These are phyloP conservation scores for Ramaria sp. DNA, from an alignment of 768 basidiomycete genomes.

Conservation along the genomic window DNA sequence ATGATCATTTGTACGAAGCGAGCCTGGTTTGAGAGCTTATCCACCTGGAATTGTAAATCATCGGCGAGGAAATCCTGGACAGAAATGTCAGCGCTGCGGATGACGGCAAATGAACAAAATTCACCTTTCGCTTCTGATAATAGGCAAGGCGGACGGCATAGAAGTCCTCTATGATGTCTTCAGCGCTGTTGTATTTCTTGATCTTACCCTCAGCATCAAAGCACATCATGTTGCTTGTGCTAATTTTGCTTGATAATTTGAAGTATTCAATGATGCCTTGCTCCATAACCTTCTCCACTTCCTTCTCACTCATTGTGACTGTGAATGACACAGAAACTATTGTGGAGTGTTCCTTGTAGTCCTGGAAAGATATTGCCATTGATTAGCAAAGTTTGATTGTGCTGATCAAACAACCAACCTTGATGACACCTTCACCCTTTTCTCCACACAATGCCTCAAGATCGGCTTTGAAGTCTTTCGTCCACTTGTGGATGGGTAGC, in stretches of 20 bases:
- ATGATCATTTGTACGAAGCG: constrained; percentile 97
- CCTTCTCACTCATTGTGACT: constrained; percentile 67
- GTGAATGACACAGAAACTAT: constrained; percentile 86
- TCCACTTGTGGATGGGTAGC: constrained; percentile 93
- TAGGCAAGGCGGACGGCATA: constrained; percentile 79
- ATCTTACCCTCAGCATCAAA: constrained; percentile 96
- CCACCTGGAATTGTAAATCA: constrained; percentile 70
- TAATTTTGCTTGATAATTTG: constrained; percentile 77
- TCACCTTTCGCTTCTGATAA: constrained; percentile 93
- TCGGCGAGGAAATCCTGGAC: constrained; percentile 72
- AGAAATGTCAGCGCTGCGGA: neutral
- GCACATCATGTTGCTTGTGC: constrained; percentile 95
- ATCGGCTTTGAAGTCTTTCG: constrained; percentile 83
- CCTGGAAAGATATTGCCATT: constrained; percentile 34
- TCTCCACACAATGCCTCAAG: constrained; percentile 77
- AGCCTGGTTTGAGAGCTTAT: constrained; percentile 87
- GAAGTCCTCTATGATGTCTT: constrained; percentile 89
- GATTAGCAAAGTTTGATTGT: neutral
- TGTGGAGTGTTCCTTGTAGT: constrained; percentile 95
- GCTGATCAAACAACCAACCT: constrained; percentile 36
- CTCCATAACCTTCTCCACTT: constrained; percentile 76
- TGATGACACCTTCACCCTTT: constrained; percentile 71
- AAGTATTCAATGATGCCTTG: constrained; percentile 88
- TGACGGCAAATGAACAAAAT: constrained; percentile 10
- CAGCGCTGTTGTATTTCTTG: constrained; percentile 81